Percentiles rank a stretch among this genome's conserved stretches.
phyloP scores from a whole-genome alignment of 768 basidiomycete genomes.

The Serendipita vermifera region DNA sequence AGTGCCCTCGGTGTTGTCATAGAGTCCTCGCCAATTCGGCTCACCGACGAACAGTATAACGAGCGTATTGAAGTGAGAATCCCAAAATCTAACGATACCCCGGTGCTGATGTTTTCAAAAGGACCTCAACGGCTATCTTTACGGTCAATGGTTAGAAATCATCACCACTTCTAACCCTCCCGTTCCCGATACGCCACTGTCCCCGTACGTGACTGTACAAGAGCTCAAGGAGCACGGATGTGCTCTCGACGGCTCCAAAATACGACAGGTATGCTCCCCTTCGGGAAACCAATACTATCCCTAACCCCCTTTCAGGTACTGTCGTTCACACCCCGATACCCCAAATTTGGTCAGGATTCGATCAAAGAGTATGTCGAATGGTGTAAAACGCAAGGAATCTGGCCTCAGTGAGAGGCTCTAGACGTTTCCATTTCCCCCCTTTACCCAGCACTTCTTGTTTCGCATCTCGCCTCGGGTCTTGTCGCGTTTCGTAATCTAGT shows the following conservation, averaged over 20 bases:
- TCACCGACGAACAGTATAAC: not conserved
- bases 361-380: not conserved
- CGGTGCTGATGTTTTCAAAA: too few relatives aligned
- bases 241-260: not conserved
- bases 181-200: not conserved
- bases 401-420: too few relatives aligned
- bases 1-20: not conserved
- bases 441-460: too few relatives aligned
- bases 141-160: not conserved
- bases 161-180: not conserved
- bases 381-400: not conserved
- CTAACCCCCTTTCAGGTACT: not conserved
- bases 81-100: conserved; percentile 59
- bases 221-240: not conserved
- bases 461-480: too few relatives aligned
- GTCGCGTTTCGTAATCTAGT: too few relatives aligned
- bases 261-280: not conserved
- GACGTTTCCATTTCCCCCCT: too few relatives aligned
- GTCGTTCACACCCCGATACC: not conserved
- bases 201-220: not conserved
- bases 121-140: not conserved
- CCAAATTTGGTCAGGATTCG: not conserved
- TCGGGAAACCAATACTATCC: not conserved
- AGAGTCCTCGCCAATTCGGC: not conserved
- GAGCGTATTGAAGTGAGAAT: conserved; percentile 61